Percentiles rank a stretch among this genome's conserved stretches.
Conservation (phyloP, 2,329 filamentous ascomycete genomes). For the Teratosphaeria zuluensis region DNA sequence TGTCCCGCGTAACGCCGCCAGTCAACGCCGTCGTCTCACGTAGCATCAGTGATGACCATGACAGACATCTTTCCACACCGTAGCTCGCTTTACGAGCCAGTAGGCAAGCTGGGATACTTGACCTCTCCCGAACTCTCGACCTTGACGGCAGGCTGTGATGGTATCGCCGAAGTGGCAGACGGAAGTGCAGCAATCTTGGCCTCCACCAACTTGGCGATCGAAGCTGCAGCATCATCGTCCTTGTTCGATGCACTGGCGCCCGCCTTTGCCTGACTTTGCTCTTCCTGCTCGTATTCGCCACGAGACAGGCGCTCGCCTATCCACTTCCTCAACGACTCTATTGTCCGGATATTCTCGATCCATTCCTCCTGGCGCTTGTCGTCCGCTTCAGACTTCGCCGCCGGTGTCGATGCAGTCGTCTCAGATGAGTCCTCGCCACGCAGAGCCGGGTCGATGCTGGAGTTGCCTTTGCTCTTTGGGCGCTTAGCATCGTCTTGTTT, state of each 20-base stretch:
- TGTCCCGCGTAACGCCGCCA: neutral
- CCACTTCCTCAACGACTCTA: slow-evolving; percentile 50
- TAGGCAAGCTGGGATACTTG: slow-evolving; percentile 8
- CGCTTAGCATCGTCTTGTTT: slow-evolving; percentile 19
- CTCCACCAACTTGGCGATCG: slow-evolving; percentile 5
- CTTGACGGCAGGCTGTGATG: neutral
- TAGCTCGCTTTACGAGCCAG: neutral
- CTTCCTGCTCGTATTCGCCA: slow-evolving; percentile 39
- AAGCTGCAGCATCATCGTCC: neutral
- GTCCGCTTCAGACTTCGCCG: slow-evolving; percentile 25
- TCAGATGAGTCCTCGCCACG: slow-evolving; percentile 23
- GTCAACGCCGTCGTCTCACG: neutral
- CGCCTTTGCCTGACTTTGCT: slow-evolving; percentile 5
- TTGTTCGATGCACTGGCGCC: neutral
- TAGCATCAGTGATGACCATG: neutral
- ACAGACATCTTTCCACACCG: neutral
- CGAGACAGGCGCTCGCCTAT: slow-evolving; percentile 46
- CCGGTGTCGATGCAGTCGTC: slow-evolving; percentile 17
- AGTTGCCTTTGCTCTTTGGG: slow-evolving; percentile 23
- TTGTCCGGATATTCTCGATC: slow-evolving; percentile 56
- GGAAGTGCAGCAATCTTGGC: slow-evolving; percentile 3
- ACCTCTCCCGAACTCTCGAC: slow-evolving; percentile 1
- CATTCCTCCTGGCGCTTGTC: slow-evolving; percentile 44
- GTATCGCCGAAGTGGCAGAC: neutral
- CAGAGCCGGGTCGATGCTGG: slow-evolving; percentile 29